Evolutionary conservation across 352 stramenopile species (phyloP).

Genomic region (Blastocystis sp.): DNA sequence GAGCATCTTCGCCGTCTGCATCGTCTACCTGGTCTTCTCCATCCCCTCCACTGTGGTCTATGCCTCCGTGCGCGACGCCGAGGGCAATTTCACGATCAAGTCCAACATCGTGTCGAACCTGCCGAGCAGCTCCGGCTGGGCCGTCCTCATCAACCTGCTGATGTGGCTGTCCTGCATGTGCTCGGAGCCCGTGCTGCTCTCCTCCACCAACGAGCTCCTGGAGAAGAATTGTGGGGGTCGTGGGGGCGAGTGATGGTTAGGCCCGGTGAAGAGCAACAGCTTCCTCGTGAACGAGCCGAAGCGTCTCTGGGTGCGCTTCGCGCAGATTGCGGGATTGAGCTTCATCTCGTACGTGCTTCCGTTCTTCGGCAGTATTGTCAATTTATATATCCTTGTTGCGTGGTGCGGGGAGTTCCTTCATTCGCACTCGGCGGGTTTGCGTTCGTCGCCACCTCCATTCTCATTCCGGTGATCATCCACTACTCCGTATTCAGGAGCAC

Average conservation of each 20-base stretch:
- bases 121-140: conserved; percentile 7
- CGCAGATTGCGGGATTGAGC: conserved; percentile 12
- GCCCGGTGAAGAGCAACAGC: background rate
- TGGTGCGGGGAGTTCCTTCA: background rate
- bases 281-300: conserved; percentile 25
- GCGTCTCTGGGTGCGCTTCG: conserved; percentile 13
- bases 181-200: conserved; percentile 23
- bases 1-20: conserved; percentile 34
- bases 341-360: conserved; percentile 42
- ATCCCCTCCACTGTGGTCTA: conserved; percentile 14
- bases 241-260: too few species aligned
- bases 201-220: conserved; percentile 29
- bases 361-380: conserved; percentile 52
- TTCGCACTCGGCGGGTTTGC: conserved; percentile 56
- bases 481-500: conserved; percentile 46
- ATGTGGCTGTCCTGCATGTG: conserved; percentile 58
- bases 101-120: conserved; percentile 39
- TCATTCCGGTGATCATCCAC: conserved; percentile 54
- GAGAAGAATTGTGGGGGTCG: conserved; percentile 38
- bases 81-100: conserved; percentile 4
- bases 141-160: conserved; percentile 16
- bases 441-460: conserved; percentile 51
- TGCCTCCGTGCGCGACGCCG: conserved; percentile 1
- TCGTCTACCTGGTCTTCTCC: conserved; percentile 38
- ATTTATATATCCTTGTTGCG: conserved; percentile 57